phyloP scores from a whole-genome alignment of 2,329 filamentous ascomycete species.

The Orbilia javanica region DNA sequence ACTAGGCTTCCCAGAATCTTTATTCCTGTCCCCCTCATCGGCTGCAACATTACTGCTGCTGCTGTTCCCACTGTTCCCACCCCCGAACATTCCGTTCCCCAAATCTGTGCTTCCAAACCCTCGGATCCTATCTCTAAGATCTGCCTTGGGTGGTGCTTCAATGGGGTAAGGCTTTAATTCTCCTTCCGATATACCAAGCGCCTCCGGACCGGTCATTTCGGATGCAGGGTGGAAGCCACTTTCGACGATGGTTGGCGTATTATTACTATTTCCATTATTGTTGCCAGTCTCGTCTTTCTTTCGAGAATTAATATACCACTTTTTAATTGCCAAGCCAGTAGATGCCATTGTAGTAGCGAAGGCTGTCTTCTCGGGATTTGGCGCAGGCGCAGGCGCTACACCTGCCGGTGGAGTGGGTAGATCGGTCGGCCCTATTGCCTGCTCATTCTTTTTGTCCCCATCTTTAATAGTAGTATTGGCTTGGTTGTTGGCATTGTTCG shows the following conservation, averaged over 20 bases:
- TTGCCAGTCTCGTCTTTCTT: constrained; percentile 49
- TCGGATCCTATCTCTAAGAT: constrained; percentile 34
- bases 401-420: constrained; percentile 11
- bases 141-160: constrained; percentile 32
- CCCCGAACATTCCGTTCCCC: constrained; percentile 1
- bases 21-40: constrained; percentile 6
- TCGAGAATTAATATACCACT: constrained; percentile 68
- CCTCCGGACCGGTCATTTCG: constrained; percentile 29
- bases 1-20: constrained; percentile 10
- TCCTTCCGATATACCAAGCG: constrained; percentile 14
- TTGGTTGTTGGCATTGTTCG: constrained; percentile 22
- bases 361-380: constrained; percentile 65
- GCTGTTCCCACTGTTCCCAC: not conserved
- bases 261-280: constrained; percentile 16
- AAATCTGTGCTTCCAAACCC: constrained; percentile 33
- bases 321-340: constrained; percentile 72
- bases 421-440: not conserved
- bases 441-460: not conserved
- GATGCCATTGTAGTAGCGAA: constrained; percentile 66
- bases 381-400: constrained; percentile 35
- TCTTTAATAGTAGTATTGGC: not conserved
- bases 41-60: constrained; percentile 4
- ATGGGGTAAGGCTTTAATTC: constrained; percentile 40
- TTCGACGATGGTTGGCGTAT: constrained; percentile 8
- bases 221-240: constrained; percentile 54